Evolutionary conservation across 208 protist species (phyloP).

Genomic region (Hexamita inflata): DNA sequence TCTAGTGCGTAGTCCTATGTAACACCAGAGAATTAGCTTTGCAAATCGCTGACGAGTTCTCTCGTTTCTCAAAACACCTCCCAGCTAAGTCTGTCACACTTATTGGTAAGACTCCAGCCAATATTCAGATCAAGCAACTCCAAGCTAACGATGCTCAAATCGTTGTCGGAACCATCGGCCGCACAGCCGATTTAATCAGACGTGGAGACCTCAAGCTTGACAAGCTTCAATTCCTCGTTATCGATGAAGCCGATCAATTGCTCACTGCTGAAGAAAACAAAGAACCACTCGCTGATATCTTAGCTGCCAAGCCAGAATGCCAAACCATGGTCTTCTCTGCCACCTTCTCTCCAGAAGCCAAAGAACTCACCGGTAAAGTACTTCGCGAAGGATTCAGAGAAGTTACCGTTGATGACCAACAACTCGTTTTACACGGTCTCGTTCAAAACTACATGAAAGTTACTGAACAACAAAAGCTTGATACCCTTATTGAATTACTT

Average conservation of each 20-base stretch:
- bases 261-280: slow-evolving; percentile 75
- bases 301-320: slow-evolving; percentile 83
- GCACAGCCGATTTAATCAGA: slow-evolving; percentile 33
- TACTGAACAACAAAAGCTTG: slow-evolving; percentile 82
- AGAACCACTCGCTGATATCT: slow-evolving; percentile 88
- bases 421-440: slow-evolving; percentile 93
- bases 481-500: slow-evolving; percentile 84
- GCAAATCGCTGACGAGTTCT: slow-evolving; percentile 27
- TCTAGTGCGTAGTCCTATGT: slow-evolving; percentile 25
- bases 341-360: slow-evolving; percentile 82
- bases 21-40: slow-evolving; percentile 30
- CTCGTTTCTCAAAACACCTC: slow-evolving; percentile 2
- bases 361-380: slow-evolving; percentile 84
- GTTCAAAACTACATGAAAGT: slow-evolving; percentile 86
- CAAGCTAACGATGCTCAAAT: slow-evolving; percentile 26
- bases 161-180: slow-evolving; percentile 42
- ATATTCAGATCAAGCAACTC: neutral
- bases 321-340: slow-evolving; percentile 96
- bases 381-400: slow-evolving; percentile 82
- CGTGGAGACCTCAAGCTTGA: slow-evolving; percentile 63
- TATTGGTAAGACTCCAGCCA: neutral
- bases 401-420: slow-evolving; percentile 85
- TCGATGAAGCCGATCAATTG: slow-evolving; percentile 96
- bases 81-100: neutral
- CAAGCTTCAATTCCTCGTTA: slow-evolving; percentile 85